Evolutionary conservation across 2,329 filamentous ascomycete genomes (phyloP), one percentile per base, ranked within the genome.

Genomic region (Whalleya microplaca): DNA sequence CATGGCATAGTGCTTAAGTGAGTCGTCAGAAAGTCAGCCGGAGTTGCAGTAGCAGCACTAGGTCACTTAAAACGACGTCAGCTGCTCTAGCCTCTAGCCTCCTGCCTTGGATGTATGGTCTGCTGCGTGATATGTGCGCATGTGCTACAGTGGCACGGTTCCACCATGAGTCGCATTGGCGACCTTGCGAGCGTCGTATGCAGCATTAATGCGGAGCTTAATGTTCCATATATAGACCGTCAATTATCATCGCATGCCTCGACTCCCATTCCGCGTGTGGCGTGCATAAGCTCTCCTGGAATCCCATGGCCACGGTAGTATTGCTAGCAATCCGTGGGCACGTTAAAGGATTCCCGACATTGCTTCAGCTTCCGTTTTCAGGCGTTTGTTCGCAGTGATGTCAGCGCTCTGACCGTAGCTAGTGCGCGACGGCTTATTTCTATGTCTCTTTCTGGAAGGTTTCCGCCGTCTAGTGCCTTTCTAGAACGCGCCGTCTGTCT

Each of bases 171-270:
- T 56, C 21, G 47, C 48, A 52, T 62, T 29, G 56, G 29, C 58
- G 56, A 53, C 52, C 41, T 57, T 52, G 63, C 59, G 56, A 60
- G 58, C 56, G 53, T 63, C 58, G 61, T 56, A 59, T 65, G 59
- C 61, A 62, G 55, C 53, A 57, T 61, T 60, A 65, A 64, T 64
- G 64, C 61, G 51, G 56, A 54, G 61, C 63, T 63, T 27, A 27
- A 27, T 62, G 58, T 62, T 64, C 63, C 63, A 65, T 62, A 62
- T 64, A 65, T 65, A 65, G 63, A 62, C 53, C 51, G 48, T 41
- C 53, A 51, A 52, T 46, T 49, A 55, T 59, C 56, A 49, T 63
- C 56, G 61, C 61, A 63, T 63, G 58, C 58, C 56, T 50, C 52
- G 56, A 55, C 56, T 56, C 58, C 51, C 61, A 43, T 60, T 62